Evolutionary conservation across 352 stramenopile species (phyloP), one percentile per base, ranked within the genome.

Genomic region (Globisporangium cederbergense): DNA sequence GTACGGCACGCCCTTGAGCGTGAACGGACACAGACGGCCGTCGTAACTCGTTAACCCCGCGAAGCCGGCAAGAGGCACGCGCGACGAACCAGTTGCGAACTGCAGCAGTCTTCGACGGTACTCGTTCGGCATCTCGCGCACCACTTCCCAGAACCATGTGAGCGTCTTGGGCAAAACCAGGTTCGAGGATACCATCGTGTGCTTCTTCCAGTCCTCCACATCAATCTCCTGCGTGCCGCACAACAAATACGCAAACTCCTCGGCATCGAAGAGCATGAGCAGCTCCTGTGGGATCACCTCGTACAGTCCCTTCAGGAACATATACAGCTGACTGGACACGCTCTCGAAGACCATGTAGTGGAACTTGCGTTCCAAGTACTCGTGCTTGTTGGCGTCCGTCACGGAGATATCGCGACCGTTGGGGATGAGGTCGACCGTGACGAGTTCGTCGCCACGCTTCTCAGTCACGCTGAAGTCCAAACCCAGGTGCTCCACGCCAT

Each of bases 161-260:
- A n/a, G n/a, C n/a, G n/a, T n/a, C n/a, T n/a, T n/a, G n/a, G 68
- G 68, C 58, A 76, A 58, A 2, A 75, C 69, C 22, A 80, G 55
- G 54, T 73, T 78, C n/a, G n/a, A n/a, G n/a, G n/a, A n/a, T n/a
- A n/a, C n/a, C 55, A 64, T 73, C 4, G 74, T 97, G 58, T 98
- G 70, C 7, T 65, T 65, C 71, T 93, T 86, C 96, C 96, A 99
- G 74, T 99, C 96, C 22, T 93, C 74, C 56, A 98, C 91, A 51
- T 98, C 88, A 66, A 99, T 98, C 53, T 84, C 79, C 16, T 97
- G 90, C 46, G 97, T 74, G 25, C 96, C 96, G 60, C 93, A 98
- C 64, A 99, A 79, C 13, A 98, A 62, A 38, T 98, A 80, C 67
- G 98, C 94, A 3, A 99, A 71, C 76, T 99, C 95, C 73, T 98